Base-by-base conservation (phyloP, 305 asterid species). In the Solanum hybrid region DNA sequence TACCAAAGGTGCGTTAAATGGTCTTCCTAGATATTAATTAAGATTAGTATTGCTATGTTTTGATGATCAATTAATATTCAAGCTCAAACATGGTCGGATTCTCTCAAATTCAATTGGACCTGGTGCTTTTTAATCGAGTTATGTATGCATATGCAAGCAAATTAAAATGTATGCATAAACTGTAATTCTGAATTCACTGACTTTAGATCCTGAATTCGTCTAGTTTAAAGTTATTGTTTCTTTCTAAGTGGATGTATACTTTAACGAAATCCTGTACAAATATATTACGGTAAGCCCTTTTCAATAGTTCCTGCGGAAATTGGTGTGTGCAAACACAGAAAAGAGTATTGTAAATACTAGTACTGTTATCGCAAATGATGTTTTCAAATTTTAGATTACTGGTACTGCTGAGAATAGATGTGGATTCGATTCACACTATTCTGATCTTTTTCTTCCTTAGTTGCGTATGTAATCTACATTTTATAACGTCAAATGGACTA, bases 1-100 rank as follows among this genome's bases (percentile, higher is more conserved):
- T 31, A 86, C 93, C 27, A 94, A 90, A 90, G 95, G 95, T 72
- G 94, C 96, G 77, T 91, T 95, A 56, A 71, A 87, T 71, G 97
- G 93, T 37, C 91, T 94, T 78, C 92, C 95, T 38, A 90, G 92
- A 24, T 91, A 90, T 73, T 89, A 46, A 90, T 73, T 82, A 46
- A 79, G 32, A 36, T 78, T 36, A 36, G 6, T 37, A 12, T 37
- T 79, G 13, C 64, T 79, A 0, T 82, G 37, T 82, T 84, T 84
- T 29, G 72, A 29, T 81, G 87, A 16, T 27, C 56, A 36, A 22
- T 35, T 37, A 35, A 10, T 78, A 79, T 3, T 77, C 82, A 32
- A 34, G 8, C 9, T 77, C 82, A 17, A 4, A 7, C 7, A 6
- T 7, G 9, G 37, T 5, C 7, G 7, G 11, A 37, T 31, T 77